phyloP scores from a whole-genome alignment of 495 filamentous ascomycete genomes.

The Bryoglossum gracile region DNA sequence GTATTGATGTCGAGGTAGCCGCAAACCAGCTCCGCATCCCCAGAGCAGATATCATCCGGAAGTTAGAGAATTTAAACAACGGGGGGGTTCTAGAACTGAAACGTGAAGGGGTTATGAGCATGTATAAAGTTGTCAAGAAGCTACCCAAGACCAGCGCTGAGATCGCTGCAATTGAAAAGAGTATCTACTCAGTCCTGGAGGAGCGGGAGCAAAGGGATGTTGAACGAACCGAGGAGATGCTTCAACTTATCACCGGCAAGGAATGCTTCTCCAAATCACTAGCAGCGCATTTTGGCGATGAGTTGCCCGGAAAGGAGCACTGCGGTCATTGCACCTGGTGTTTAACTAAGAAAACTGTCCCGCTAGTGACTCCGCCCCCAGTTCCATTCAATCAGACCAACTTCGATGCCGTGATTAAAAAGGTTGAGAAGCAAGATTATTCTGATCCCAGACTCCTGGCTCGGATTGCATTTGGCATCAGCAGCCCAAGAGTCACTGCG shows the following conservation, averaged over 20 bases:
- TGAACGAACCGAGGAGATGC: conserved; percentile 37
- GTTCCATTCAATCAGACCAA: conserved; percentile 27
- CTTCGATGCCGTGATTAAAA: conserved; percentile 35
- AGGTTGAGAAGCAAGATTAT: conserved; percentile 37
- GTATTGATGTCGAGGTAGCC: conserved; percentile 39
- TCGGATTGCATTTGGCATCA: conserved; percentile 49
- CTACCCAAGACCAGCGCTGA: conserved; percentile 36
- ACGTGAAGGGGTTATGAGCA: conserved; percentile 38
- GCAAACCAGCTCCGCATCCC: conserved; percentile 14
- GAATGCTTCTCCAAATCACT: conserved; percentile 42
- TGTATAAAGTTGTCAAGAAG: conserved; percentile 39
- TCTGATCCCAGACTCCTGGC: conserved; percentile 51
- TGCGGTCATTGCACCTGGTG: conserved; percentile 52
- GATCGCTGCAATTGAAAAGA: conserved; percentile 31
- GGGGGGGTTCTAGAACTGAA: conserved; percentile 38
- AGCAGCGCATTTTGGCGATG: conserved; percentile 49
- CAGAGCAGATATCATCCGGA: conserved; percentile 38
- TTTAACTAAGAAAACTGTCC: conserved; percentile 32
- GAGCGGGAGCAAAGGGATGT: conserved; percentile 42
- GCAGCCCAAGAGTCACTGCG: conserved; percentile 40
- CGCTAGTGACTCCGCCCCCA: conserved; percentile 21
- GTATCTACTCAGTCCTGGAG: conserved; percentile 42
- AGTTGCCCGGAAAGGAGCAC: conserved; percentile 29
- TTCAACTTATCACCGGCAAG: conserved; percentile 39
- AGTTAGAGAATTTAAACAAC: conserved; percentile 43